These are phyloP conservation scores for Ceriops zippeliana DNA, from an alignment of 345 rosid species.

Conservation along the genomic window DNA sequence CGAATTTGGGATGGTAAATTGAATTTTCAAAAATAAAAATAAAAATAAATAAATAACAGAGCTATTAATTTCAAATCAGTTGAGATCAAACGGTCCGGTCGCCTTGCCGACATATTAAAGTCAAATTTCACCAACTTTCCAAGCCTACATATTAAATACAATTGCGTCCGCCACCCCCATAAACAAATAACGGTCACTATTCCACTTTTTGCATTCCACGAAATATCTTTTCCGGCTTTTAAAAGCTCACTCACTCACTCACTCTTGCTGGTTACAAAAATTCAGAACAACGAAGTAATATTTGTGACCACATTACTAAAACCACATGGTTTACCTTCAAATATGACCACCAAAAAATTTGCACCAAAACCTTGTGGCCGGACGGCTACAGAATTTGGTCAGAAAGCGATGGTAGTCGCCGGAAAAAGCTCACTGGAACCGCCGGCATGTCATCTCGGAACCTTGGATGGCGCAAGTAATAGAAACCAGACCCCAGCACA, in stretches of 20 bases:
- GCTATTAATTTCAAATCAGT: no score
- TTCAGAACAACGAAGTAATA: background rate
- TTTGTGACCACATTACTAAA: background rate
- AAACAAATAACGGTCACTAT: slow-evolving; percentile 19
- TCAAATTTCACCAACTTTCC: background rate
- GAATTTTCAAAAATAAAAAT: no score
- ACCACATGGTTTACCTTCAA: background rate
- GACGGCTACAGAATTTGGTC: slow-evolving; percentile 58
- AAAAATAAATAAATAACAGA: no score
- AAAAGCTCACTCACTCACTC: background rate
- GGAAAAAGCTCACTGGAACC: slow-evolving; percentile 59
- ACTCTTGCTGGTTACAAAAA: background rate
- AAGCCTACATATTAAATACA: no score
- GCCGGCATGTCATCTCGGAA: slow-evolving; percentile 88
- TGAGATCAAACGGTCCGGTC: slow-evolving; percentile 11
- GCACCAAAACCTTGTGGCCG: background rate
- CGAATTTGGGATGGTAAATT: no score
- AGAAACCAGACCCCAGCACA: slow-evolving; percentile 58
- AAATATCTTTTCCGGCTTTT: background rate
- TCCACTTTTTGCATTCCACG: background rate
- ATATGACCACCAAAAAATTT: slow-evolving; percentile 9
- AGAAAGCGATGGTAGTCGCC: slow-evolving; percentile 81
- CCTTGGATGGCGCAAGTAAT: slow-evolving; percentile 79
- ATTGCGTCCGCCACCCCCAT: background rate
- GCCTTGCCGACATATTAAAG: background rate